Evolutionary conservation across 2,329 filamentous ascomycete species (phyloP).

Genomic region (Thelonectria olida): DNA sequence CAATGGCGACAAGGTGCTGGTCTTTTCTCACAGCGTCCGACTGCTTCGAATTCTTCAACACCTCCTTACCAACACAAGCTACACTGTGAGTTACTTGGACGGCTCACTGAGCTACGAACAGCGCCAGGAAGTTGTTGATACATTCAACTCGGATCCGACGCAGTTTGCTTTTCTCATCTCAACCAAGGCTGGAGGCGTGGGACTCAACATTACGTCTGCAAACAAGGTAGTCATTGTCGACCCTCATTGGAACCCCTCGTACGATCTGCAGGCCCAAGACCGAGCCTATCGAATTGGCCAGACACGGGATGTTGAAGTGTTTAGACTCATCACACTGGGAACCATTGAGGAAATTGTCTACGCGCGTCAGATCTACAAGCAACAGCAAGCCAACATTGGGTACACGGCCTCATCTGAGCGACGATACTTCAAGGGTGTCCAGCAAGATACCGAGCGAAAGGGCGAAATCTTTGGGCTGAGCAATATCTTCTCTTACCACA

Average conservation of each 20-base stretch:
- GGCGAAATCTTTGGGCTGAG: constrained; percentile 93
- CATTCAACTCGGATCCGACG: constrained; percentile 86
- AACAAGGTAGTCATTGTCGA: constrained; percentile 99
- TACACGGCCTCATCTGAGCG: constrained; percentile 93
- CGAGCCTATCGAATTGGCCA: constrained; percentile 96
- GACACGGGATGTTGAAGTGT: constrained; percentile 91
- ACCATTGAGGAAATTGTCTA: constrained; percentile 98
- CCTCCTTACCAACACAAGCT: constrained; percentile 87
- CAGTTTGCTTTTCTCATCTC: constrained; percentile 97
- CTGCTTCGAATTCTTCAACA: constrained; percentile 85
- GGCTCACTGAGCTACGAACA: constrained; percentile 86
- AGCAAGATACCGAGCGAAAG: constrained; percentile 82
- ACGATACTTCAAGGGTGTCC: constrained; percentile 94
- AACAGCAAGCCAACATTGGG: constrained; percentile 97
- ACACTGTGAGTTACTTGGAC: constrained; percentile 91
- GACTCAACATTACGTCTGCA: constrained; percentile 94
- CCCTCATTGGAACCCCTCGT: constrained; percentile 96
- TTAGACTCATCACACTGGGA: constrained; percentile 87
- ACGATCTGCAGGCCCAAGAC: constrained; percentile 95
- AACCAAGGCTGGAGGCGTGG: constrained; percentile 91
- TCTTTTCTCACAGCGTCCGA: constrained; percentile 93
- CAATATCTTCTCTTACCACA: constrained; percentile 87
- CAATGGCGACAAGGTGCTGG: constrained; percentile 91
- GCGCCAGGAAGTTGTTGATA: constrained; percentile 82
- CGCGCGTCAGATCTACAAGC: constrained; percentile 97